Base-by-base conservation (phyloP, 2,329 filamentous ascomycete genomes). In the Penicillium decumbens region DNA sequence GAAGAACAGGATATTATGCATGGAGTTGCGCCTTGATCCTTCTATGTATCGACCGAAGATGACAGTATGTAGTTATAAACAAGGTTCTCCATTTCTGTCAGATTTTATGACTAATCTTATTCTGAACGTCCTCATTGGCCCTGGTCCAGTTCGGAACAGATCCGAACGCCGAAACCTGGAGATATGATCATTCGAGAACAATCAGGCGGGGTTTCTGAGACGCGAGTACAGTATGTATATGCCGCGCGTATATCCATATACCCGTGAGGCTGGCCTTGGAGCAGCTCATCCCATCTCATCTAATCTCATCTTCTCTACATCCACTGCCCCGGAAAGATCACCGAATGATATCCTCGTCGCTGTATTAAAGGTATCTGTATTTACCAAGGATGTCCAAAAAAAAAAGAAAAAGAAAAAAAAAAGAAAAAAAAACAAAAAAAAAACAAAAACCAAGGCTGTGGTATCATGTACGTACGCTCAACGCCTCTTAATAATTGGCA, bases 401-500 rank as follows among this genome's bases (percentile, higher is more conserved):
- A 40, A 29, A 28, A n/a, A n/a, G n/a, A n/a, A n/a, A n/a, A 1
- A 3, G 24, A 27, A 27, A 27, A 27, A 27, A 8, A 27, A 38
- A 45, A 48, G 15, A 37, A 51, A 29, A 43, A 27, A 51, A 43
- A 18, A 18, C 15, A 23, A 23, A 23, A 23, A 23, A 1, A 4
- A 23, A 23, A 23, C 20, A 23, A 23, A 49, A 20, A 40, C 30
- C 35, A 35, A 43, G 15, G 33, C 41, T 33, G 46, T 54, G 52
- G 52, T 54, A 54, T 54, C 52, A 49, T 32, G 48, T 49, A 45
- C 37, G 9, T 29, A 27, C 40, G 28, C 44, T 43, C 39, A 47
- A 49, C 41, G 50, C 49, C 49, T 39, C 28, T 25, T 27, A 9
- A 12, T 27, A 13, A 40, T 40, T 24, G 38, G 27, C 38, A 40